Evolutionary conservation across 2,329 filamentous ascomycete genomes (phyloP).

Genomic region (Cladophialophora chaetospira): DNA sequence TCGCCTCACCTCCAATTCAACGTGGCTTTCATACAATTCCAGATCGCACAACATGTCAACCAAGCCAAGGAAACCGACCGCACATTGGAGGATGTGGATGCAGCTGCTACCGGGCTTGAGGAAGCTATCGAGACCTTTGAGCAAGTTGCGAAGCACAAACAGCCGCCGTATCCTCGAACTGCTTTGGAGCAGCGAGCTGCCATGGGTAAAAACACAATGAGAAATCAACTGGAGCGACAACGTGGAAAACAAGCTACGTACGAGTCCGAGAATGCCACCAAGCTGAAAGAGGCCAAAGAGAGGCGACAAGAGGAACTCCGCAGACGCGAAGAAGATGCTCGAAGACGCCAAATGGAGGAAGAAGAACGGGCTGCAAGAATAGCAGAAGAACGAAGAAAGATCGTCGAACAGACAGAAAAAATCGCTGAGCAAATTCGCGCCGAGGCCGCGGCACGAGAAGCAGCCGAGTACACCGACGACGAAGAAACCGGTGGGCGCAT

Average conservation of each 20-base stretch:
- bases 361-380: slow-evolving; percentile 77
- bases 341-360: slow-evolving; percentile 67
- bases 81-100: slow-evolving; percentile 76
- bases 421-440: slow-evolving; percentile 71
- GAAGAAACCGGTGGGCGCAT: slow-evolving; percentile 78
- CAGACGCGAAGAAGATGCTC: slow-evolving; percentile 74
- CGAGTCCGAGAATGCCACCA: slow-evolving; percentile 88
- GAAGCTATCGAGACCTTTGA: slow-evolving; percentile 74
- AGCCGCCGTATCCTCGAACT: slow-evolving; percentile 82
- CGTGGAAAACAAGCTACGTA: slow-evolving; percentile 85
- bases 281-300: slow-evolving; percentile 77
- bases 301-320: slow-evolving; percentile 78
- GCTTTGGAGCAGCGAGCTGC: slow-evolving; percentile 94
- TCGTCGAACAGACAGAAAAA: slow-evolving; percentile 73
- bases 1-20: slow-evolving; percentile 96
- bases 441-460: slow-evolving; percentile 67
- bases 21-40: slow-evolving; percentile 94
- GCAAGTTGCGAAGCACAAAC: slow-evolving; percentile 61
- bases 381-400: slow-evolving; percentile 79
- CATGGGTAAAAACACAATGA: slow-evolving; percentile 95
- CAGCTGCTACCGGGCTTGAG: slow-evolving; percentile 77
- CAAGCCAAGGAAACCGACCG: slow-evolving; percentile 73
- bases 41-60: slow-evolving; percentile 81
- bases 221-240: slow-evolving; percentile 84
- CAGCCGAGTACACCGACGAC: slow-evolving; percentile 80